Evolutionary conservation across 2,329 filamentous ascomycete species (phyloP).

Genomic region (Fusarium begoniae): DNA sequence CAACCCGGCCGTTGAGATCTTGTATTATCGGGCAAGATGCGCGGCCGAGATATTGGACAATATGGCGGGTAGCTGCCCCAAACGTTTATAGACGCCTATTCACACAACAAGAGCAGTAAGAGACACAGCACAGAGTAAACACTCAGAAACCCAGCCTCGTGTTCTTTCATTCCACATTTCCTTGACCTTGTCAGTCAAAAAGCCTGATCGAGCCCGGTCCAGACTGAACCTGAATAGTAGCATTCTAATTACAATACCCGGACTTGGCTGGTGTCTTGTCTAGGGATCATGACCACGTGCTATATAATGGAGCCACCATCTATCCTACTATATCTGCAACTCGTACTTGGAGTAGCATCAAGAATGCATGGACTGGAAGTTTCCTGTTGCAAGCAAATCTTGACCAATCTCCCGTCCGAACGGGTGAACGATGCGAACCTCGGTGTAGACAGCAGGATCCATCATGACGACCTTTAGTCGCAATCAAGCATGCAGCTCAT

Average conservation of each 20-base stretch:
- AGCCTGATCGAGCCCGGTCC: neutral
- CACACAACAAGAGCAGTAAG: neutral
- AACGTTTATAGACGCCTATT: neutral
- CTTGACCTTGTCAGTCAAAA: neutral
- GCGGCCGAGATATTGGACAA: neutral
- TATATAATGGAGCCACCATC: conserved; percentile 2
- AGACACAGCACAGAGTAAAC: neutral
- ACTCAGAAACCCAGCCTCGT: neutral
- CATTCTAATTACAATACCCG: conserved; percentile 20
- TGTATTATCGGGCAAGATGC: neutral
- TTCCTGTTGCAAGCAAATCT: neutral
- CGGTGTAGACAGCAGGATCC: conserved; percentile 2
- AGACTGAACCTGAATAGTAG: conserved; percentile 11
- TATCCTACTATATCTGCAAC: conserved; percentile 9
- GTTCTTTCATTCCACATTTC: neutral
- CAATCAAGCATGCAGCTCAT: neutral
- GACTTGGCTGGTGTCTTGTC: conserved; percentile 16
- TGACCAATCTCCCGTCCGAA: neutral
- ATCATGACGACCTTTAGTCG: neutral
- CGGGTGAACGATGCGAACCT: conserved; percentile 1
- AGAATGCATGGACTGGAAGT: neutral
- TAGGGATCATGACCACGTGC: conserved; percentile 21
- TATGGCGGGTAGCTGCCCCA: neutral
- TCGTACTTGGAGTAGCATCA: neutral
- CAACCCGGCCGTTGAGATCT: conserved; percentile 14